Conservation (phyloP, 2,329 filamentous ascomycete genomes). For the Claviceps sp. region DNA sequence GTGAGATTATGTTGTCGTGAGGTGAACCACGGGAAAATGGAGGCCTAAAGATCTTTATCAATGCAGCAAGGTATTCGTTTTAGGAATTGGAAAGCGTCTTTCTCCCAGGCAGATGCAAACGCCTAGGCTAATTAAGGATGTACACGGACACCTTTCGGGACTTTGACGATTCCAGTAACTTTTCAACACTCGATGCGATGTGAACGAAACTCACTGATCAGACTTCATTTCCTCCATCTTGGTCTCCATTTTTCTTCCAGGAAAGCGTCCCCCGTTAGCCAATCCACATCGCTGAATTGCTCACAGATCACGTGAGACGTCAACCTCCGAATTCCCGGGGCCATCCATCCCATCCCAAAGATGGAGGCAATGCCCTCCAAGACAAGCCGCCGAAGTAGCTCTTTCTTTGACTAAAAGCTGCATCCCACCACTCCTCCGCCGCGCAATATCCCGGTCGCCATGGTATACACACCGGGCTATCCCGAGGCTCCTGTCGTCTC, state of each 20-base stretch:
- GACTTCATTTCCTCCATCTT: neutral
- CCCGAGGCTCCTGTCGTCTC: slow-evolving; percentile 10
- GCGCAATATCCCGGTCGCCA: slow-evolving; percentile 12
- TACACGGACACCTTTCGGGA: neutral
- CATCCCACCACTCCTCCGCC: neutral
- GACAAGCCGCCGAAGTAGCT: neutral
- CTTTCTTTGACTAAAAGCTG: neutral
- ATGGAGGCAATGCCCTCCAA: neutral
- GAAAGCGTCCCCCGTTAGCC: slow-evolving; percentile 8
- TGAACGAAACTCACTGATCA: neutral
- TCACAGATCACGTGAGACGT: slow-evolving; percentile 22
- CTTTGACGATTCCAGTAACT: neutral
- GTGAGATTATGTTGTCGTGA: no score
- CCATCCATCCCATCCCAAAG: neutral
- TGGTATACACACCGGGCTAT: slow-evolving; percentile 19
- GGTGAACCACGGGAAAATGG: no score
- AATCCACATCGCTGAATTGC: slow-evolving; percentile 22
- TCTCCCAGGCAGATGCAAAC: no score
- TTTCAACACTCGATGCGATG: neutral
- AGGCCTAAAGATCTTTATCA: no score
- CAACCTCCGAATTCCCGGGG: neutral
- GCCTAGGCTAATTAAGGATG: no score
- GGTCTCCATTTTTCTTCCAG: neutral
- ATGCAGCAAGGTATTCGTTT: no score
- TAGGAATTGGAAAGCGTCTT: no score